Base-by-base conservation (phyloP, 768 basidiomycete species). In the Cyathus striatus region DNA sequence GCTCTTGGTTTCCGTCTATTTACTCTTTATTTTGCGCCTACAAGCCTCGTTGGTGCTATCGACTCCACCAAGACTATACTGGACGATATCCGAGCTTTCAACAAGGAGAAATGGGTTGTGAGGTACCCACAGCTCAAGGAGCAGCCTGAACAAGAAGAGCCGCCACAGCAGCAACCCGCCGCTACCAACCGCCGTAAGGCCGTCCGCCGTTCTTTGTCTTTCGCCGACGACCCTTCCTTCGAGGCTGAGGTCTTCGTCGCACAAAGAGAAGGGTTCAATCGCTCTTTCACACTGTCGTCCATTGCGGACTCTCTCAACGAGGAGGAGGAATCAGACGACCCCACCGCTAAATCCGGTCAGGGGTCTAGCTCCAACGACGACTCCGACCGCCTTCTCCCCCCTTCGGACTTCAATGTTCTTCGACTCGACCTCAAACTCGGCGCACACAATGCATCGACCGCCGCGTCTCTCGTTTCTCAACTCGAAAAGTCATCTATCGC, bases 401-500 rank as follows among this genome's bases (percentile, higher is more conserved):
- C 66, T 2, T 70, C 76, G 32, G 86, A 89, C 49, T 93, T 98
- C 62, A 80, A 86, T 47, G 84, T 97, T 41, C 81, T 97, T 48
- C 86, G 88, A 10, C 78, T 98, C 35, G 93, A 98, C 66, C 82
- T 98, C 55, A 90, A 90, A 58, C 83, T 97, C 37, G 93, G 93
- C 17, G 72, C 84, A 23, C 80, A 76, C 42, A 78, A 76, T 27
- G 76, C 85, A 5, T 75, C 79, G 25, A 72, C 78, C 22, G 76
- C 79, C 18, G 66, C 82, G 2, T 74, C 79, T 22, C 81, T 99
- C 27, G 91, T 98, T 47, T 81, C 88, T 3, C 90, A 93, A 48
- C 81, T 99, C 42, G 92, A 97, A 68, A 92, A 90, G 56, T 75
- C 81, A 2, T 95, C 93, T 23, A 92, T 98, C 48, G 89, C 94